Base-by-base conservation (phyloP, 2,329 filamentous ascomycete genomes). In the Colletotrichum eleusines region DNA sequence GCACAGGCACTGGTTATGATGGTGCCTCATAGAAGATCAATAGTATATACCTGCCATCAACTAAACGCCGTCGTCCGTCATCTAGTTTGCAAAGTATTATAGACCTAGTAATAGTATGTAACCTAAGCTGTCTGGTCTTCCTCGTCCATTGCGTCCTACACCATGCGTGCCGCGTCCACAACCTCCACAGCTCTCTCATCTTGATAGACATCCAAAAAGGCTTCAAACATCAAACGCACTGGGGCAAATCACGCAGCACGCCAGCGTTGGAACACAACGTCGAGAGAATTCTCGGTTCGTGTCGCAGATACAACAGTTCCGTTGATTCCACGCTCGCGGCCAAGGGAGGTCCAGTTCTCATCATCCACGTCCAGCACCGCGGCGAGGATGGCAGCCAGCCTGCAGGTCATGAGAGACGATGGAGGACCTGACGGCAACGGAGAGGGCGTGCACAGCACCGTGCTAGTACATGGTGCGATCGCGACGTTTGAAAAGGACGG, bases 311-410 rank as follows among this genome's bases (percentile, higher is more conserved):
- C 20, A 73, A 73, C 63, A 28, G 31, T 4, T 16, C 23, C 20
- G 23, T 33, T 1, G 26, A 23, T 0, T 31, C 60, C 5, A 62
- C 40, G 58, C 58, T 20, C 38, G 57, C 51, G 50, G 68, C 18
- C 0, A 58, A 73, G n/a, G 33, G 12, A n/a, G 11, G 14, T 3
- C 23, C 66, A 23, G 55, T 80, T 4, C 76, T 81, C 44, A 79
- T 86, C 46, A 80, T 85, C 58, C 85, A 87, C 73, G 72, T 86
- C 16, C 81, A 80, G 81, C 67, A 86, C 84, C 5, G 83, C 82
- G 2, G 79, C 81, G 31, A 80, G 84, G 9, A 84, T 85, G 83
- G 84, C 84, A 1, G 81, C 77, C 23, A 86, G 86, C 71, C 64
- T 86, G 51, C 78, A 80, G 6, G 81, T 86, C 20, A 80, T 82